Percentiles rank a stretch among this genome's conserved stretches.
Evolutionary conservation across 768 basidiomycete genomes (phyloP).

Genomic region (Steccherinum ochraceum): DNA sequence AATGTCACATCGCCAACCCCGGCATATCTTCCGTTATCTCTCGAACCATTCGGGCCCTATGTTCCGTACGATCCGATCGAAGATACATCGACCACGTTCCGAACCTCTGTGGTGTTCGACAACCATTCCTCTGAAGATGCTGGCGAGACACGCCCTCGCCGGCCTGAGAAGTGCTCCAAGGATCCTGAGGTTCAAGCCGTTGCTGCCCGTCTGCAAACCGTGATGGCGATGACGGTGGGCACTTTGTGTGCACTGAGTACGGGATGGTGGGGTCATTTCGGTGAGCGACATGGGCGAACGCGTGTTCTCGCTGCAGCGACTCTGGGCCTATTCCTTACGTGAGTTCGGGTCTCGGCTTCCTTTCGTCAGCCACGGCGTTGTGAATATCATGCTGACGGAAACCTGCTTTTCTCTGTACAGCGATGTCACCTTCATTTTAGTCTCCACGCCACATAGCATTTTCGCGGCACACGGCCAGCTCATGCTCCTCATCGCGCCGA

Average conservation of each 20-base stretch:
- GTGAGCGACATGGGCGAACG: conserved; percentile 71
- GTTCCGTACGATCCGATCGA: no score
- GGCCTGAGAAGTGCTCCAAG: conserved; percentile 30
- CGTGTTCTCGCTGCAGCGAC: conserved; percentile 61
- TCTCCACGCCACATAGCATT: conserved; percentile 54
- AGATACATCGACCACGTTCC: no score
- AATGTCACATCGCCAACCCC: background rate
- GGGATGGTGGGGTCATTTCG: conserved; percentile 78
- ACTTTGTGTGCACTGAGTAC: conserved; percentile 73
- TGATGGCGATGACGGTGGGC: conserved; percentile 72
- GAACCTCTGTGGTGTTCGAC: no score
- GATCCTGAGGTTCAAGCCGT: conserved; percentile 59
- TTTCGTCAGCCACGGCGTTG: conserved; percentile 5
- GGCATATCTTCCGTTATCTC: conserved; percentile 2
- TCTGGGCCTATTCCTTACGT: conserved; percentile 71
- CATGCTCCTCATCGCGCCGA: conserved; percentile 68
- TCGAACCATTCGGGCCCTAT: background rate
- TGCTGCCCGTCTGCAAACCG: conserved; percentile 65
- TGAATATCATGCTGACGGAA: no score
- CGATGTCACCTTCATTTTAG: conserved; percentile 70
- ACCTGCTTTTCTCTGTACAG: conserved; percentile 39
- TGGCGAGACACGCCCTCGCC: conserved; percentile 31
- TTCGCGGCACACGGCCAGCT: conserved; percentile 60
- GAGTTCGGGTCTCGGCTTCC: conserved; percentile 35
- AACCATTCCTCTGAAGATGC: conserved; percentile 14